phyloP scores from a whole-genome alignment of 2,329 filamentous ascomycete genomes.

The Fusarium bactridioides region DNA sequence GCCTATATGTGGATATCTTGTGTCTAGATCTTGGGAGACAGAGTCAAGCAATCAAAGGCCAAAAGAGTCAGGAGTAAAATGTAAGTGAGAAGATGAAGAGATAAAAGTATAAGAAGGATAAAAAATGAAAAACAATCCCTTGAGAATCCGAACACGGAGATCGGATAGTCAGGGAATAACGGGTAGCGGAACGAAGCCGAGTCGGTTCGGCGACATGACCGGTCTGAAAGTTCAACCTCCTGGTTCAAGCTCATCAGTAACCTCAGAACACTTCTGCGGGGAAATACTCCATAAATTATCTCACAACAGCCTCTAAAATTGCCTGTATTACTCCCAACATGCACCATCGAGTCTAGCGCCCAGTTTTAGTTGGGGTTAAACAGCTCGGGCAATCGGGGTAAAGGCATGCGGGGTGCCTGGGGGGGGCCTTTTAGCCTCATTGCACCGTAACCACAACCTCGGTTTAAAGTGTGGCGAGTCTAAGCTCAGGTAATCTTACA shows the following conservation, averaged over 20 bases:
- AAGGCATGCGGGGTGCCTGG: constrained; percentile 33
- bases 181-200: constrained; percentile 24
- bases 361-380: constrained; percentile 11
- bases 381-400: constrained; percentile 40
- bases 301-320: constrained; percentile 30
- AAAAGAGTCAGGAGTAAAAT: neutral
- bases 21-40: neutral
- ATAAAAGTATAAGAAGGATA: neutral
- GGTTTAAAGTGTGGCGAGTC: constrained; percentile 28
- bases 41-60: neutral
- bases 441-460: constrained; percentile 18
- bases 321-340: constrained; percentile 31
- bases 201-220: constrained; percentile 4
- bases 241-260: neutral
- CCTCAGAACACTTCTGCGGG: constrained; percentile 19
- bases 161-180: constrained; percentile 2
- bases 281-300: constrained; percentile 19
- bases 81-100: neutral
- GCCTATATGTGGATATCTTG: neutral
- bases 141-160: constrained; percentile 15
- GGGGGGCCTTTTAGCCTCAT: neutral
- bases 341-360: constrained; percentile 5
- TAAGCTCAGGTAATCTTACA: neutral
- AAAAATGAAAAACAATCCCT: neutral
- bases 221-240: constrained; percentile 8